Evolutionary conservation across 768 basidiomycete genomes (phyloP).

Genomic region (Lactarius hatsudake): DNA sequence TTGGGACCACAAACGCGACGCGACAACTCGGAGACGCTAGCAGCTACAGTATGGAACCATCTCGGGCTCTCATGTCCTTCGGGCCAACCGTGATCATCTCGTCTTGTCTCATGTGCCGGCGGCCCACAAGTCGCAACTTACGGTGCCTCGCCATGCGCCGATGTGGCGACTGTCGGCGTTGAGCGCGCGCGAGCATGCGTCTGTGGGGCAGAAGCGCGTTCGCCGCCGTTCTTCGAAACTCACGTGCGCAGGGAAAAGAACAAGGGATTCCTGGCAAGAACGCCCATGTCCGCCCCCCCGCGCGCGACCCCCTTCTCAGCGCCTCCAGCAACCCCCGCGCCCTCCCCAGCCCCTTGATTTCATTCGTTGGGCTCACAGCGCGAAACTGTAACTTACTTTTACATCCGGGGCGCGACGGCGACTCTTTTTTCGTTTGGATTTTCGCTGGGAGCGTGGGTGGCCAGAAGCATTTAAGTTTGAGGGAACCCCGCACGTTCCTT

Average conservation of each 20-base stretch:
- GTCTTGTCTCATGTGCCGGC: neutral
- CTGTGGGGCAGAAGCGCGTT: neutral
- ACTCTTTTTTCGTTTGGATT: neutral
- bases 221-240: neutral
- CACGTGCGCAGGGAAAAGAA: conserved; percentile 15
- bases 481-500: neutral
- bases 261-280: conserved; percentile 15
- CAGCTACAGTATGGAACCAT: neutral
- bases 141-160: neutral
- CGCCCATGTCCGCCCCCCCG: neutral
- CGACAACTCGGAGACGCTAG: neutral
- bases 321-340: neutral
- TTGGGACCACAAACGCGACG: neutral
- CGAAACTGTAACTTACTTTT: neutral
- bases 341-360: neutral
- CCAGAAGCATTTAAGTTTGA: conserved; percentile 1
- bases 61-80: neutral
- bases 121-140: neutral
- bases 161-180: neutral
- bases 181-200: conserved; percentile 8
- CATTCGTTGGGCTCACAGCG: neutral
- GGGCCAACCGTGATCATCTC: neutral
- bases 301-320: neutral
- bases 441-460: neutral
- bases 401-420: neutral